Evolutionary conservation across 2,329 filamentous ascomycete species (phyloP).

Genomic region (Zarea fungicola): DNA sequence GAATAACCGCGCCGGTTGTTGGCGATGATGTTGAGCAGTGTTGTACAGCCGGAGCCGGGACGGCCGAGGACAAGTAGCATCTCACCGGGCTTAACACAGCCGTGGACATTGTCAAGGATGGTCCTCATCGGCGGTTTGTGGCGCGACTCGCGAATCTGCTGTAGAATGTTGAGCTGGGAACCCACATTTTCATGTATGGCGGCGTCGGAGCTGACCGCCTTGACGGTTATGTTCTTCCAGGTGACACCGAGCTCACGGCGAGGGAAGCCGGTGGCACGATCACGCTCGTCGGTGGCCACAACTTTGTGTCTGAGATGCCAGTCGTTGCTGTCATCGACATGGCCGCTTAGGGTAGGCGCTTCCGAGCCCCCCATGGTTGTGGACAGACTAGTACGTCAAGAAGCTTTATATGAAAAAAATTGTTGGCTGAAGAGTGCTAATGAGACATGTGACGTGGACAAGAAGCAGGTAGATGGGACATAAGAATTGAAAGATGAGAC

Average conservation of each 20-base stretch:
- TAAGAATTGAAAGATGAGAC: too few species aligned
- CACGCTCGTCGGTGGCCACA: conserved; percentile 36
- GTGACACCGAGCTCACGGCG: conserved; percentile 55
- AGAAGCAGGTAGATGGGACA: too few species aligned
- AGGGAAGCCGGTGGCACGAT: conserved; percentile 41
- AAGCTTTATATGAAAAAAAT: too few species aligned
- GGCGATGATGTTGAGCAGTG: conserved; percentile 62
- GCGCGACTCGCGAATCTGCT: conserved; percentile 46
- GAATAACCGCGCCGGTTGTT: conserved; percentile 59
- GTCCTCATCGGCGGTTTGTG: conserved; percentile 56
- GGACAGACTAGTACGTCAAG: neutral
- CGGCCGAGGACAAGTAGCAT: conserved; percentile 67
- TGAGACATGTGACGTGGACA: too few species aligned
- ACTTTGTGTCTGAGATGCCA: conserved; percentile 47
- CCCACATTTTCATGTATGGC: conserved; percentile 61
- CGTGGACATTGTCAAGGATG: conserved; percentile 60
- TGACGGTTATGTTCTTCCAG: conserved; percentile 59
- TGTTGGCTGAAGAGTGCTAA: too few species aligned
- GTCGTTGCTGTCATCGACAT: conserved; percentile 20
- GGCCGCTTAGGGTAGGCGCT: conserved; percentile 5
- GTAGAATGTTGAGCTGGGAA: conserved; percentile 52
- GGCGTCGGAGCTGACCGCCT: conserved; percentile 55
- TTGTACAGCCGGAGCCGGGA: conserved; percentile 66
- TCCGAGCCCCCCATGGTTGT: conserved; percentile 6
- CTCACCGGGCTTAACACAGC: conserved; percentile 67